A percentile compares a stretch with the other conserved stretches of the same genome.
Evolutionary conservation across 2,329 filamentous ascomycete genomes (phyloP).

Genomic region (Phialophora macrospora): DNA sequence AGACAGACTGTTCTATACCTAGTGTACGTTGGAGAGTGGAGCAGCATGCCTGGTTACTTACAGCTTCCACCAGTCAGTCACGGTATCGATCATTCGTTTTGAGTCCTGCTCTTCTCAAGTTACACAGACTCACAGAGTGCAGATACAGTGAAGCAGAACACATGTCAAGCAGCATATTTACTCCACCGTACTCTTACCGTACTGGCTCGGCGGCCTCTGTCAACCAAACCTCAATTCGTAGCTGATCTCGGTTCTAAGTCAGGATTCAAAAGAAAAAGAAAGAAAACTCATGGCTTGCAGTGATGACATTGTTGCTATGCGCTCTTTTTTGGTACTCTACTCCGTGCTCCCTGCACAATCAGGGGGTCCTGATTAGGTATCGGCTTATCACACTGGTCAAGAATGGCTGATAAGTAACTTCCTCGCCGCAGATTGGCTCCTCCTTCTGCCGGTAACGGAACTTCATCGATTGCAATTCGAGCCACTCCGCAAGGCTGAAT

Average conservation of each 20-base stretch:
- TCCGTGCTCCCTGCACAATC: neutral
- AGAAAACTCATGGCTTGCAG: neutral
- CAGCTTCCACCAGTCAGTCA: neutral
- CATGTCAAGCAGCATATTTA: no score
- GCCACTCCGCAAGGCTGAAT: neutral
- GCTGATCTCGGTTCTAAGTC: neutral
- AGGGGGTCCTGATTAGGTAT: neutral
- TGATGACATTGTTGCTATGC: neutral
- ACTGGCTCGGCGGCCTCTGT: neutral
- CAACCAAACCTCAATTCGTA: neutral
- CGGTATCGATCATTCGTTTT: neutral
- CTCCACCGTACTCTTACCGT: no score
- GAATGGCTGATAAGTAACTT: neutral
- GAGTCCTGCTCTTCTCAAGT: no score
- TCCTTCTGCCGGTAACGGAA: neutral
- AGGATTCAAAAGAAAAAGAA: neutral
- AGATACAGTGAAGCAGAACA: no score
- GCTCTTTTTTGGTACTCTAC: neutral
- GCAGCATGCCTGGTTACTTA: neutral
- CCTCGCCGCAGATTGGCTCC: neutral
- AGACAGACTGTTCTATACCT: neutral
- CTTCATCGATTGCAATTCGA: neutral
- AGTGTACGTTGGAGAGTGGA: neutral
- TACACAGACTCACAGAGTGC: no score
- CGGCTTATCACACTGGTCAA: neutral